Evolutionary conservation across 352 stramenopile species (phyloP).

Genomic region (Phytophthora meadii): DNA sequence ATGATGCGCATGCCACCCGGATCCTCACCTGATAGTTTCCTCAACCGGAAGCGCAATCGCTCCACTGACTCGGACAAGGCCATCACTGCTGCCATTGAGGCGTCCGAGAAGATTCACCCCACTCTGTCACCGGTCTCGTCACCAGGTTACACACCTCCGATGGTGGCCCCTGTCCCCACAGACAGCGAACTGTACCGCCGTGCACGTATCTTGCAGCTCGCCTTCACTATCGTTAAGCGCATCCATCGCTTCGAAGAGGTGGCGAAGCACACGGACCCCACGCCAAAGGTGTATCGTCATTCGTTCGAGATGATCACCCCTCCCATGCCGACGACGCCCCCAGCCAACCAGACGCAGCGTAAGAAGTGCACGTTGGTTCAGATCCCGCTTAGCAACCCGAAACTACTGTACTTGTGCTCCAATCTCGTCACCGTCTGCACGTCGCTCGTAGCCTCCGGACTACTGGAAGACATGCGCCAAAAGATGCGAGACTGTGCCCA

Average conservation of each 20-base stretch:
- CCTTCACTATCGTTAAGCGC: constrained; percentile 64
- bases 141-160: constrained; percentile 24
- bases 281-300: constrained; percentile 53
- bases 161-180: constrained; percentile 36
- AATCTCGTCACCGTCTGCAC: constrained; percentile 61
- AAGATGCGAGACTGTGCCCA: constrained; percentile 56
- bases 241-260: constrained; percentile 71
- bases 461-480: constrained; percentile 58
- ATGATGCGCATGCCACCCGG: constrained; percentile 44
- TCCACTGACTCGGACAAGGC: constrained; percentile 74
- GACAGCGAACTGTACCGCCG: constrained; percentile 63
- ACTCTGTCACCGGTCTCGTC: constrained; percentile 36
- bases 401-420: constrained; percentile 63
- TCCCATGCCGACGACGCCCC: constrained; percentile 25
- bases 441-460: constrained; percentile 40
- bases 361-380: constrained; percentile 53
- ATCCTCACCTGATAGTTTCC: constrained; percentile 45
- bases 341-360: constrained; percentile 16
- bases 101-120: constrained; percentile 60
- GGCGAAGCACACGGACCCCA: constrained; percentile 41
- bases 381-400: constrained; percentile 68
- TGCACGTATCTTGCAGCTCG: constrained; percentile 62
- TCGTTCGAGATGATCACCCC: constrained; percentile 72
- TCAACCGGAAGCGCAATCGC: constrained; percentile 77
- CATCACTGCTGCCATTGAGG: constrained; percentile 56